These are phyloP conservation scores for Neonectria punicea DNA, from an alignment of 2,329 filamentous ascomycete species.

Conservation along the genomic window DNA sequence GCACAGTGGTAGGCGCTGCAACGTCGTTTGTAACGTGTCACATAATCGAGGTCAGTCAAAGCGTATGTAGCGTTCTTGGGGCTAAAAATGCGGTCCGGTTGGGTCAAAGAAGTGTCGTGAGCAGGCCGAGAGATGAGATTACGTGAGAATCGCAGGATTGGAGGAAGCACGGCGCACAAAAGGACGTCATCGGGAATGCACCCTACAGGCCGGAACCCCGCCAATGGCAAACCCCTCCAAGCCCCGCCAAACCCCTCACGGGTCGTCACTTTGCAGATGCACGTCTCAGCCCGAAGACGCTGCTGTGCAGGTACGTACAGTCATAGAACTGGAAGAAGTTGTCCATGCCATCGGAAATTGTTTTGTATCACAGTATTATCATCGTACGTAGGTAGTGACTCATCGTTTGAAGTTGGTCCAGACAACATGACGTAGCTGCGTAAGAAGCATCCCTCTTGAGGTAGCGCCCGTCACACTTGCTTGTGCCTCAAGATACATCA, in stretches of 20 bases:
- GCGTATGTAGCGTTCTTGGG: not conserved
- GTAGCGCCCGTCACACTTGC: not conserved
- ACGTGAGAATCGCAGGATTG: not conserved
- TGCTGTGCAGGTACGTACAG: not conserved
- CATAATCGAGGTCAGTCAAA: not conserved
- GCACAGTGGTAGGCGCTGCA: not conserved
- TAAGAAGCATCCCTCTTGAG: not conserved
- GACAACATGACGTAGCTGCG: not conserved
- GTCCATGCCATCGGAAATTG: too few species aligned
- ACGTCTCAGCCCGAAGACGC: not conserved
- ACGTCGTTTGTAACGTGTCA: not conserved
- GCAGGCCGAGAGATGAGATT: not conserved
- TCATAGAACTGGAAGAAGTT: not conserved
- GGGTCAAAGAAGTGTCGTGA: not conserved
- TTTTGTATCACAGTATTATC: too few species aligned
- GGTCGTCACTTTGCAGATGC: not conserved
- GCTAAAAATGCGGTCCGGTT: not conserved
- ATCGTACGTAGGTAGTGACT: too few species aligned
- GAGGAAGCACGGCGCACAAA: not conserved
- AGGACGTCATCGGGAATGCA: constrained; percentile 1
- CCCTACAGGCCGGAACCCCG: not conserved
- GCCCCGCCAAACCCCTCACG: not conserved
- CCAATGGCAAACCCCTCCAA: not conserved
- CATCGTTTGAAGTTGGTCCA: not conserved
- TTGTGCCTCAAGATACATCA: not conserved